These are phyloP conservation scores for Mycena chlorophos DNA, from an alignment of 768 basidiomycete species.

Conservation along the genomic window DNA sequence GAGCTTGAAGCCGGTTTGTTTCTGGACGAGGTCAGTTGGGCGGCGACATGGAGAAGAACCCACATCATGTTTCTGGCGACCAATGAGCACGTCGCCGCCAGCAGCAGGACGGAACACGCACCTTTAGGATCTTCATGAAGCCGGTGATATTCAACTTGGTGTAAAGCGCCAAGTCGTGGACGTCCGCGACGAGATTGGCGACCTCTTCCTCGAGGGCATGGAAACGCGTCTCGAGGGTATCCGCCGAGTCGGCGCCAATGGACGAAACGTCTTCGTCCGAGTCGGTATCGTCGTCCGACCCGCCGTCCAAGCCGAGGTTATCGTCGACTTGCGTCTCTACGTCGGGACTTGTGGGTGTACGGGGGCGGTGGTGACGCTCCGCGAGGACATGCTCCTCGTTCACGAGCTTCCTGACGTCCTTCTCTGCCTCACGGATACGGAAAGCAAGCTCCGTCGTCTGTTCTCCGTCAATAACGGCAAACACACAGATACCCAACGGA, in stretches of 20 bases:
- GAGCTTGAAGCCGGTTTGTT: conserved; percentile 83
- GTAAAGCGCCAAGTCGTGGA: conserved; percentile 86
- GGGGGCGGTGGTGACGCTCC: conserved; percentile 18
- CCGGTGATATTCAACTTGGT: conserved; percentile 98
- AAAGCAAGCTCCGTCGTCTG: conserved; percentile 76
- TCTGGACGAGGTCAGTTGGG: conserved; percentile 47
- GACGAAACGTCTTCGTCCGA: conserved; percentile 47
- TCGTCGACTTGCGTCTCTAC: conserved; percentile 56
- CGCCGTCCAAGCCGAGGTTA: conserved; percentile 58
- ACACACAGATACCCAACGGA: conserved; percentile 14
- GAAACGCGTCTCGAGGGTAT: conserved; percentile 84
- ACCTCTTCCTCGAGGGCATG: conserved; percentile 90
- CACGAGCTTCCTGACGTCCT: conserved; percentile 77
- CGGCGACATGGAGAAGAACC: conserved; percentile 20
- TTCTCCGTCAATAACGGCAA: background rate
- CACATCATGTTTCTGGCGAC: conserved; percentile 87
- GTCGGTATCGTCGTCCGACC: conserved; percentile 63
- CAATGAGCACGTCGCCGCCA: background rate
- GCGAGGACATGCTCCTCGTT: conserved; percentile 41
- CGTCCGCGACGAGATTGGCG: conserved; percentile 89
- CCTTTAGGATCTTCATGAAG: conserved; percentile 98
- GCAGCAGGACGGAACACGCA: conserved; percentile 29
- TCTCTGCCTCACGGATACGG: conserved; percentile 82
- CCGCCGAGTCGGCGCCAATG: conserved; percentile 57
- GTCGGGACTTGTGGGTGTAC: conserved; percentile 37